Evolutionary conservation across 2,329 filamentous ascomycete species (phyloP), one percentile per base, ranked within the genome.

Genomic region (Curvularia sp.): DNA sequence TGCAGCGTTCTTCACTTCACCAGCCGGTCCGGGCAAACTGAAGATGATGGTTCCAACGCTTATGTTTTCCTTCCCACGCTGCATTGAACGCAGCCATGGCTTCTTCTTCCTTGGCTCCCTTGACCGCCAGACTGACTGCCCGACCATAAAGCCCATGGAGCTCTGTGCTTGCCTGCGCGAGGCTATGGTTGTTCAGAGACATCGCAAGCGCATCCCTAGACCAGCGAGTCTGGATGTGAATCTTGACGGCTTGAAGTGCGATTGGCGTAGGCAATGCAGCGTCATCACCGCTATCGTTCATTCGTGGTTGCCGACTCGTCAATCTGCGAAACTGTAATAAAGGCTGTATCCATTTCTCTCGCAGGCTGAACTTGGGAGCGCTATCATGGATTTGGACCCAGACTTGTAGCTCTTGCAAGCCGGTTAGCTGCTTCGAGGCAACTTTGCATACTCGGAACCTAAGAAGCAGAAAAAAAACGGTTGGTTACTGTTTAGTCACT

Each of bases 141-240:
- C 68, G 53, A 0, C 64, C 71, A 23, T 71, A 77, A 1, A 75
- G 58, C 0, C 41, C 12, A 45, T 77, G 72, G 27, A 78, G 55
- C 9, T 70, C 59, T 9, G 39, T 53, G 21, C 59, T 67, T 12
- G 67, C 69, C 2, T 51, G 45, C 12, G 55, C 55, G 12, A 73
- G 50, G 5, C 38, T 46, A n/a, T 27, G 36, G n/a, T 65, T 55
- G 7, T 25, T 21, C 3, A 34, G 13, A 36, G 65, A 68, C 39
- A 23, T 36, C 42, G 32, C 18, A 27, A 34, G 46, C 7, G 48
- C 10, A 12, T 12, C 7, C 10, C 36, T 10, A n/a, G 55, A 46
- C 51, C 48, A 50, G 13, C 28, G 41, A 7, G 61, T 39, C 21
- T 43, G 50, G 61, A 68, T 38, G 18, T 61, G 53, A 7, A 76